phyloP scores from a whole-genome alignment of 2,329 filamentous ascomycete genomes.

The Pseudogymnoascus sp. region DNA sequence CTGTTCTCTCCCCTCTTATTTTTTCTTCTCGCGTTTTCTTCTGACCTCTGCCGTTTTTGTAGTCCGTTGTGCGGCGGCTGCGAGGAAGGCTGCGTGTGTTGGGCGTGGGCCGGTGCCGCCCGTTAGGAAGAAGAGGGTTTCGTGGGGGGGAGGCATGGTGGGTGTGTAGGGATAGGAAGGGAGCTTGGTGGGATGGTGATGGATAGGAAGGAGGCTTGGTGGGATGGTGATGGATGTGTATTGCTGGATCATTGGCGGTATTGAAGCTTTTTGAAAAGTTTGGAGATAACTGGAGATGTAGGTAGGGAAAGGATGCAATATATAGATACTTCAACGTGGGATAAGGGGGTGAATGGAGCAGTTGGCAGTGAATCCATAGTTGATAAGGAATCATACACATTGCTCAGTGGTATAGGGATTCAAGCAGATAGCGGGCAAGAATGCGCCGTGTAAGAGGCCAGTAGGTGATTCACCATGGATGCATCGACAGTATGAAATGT shows the following conservation, averaged over 20 bases:
- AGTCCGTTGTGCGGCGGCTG: not conserved
- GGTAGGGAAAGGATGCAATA: not conserved
- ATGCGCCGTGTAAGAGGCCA: not conserved
- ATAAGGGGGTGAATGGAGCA: not conserved
- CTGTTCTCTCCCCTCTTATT: no score
- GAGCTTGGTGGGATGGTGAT: not conserved
- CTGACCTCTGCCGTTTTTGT: not conserved
- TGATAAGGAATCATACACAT: not conserved
- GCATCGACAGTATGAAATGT: not conserved
- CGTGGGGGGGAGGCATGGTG: not conserved
- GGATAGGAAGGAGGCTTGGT: not conserved
- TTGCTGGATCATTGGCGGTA: not conserved
- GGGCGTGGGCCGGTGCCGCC: not conserved
- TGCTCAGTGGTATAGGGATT: not conserved
- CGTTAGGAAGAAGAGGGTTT: not conserved
- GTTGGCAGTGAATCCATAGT: not conserved
- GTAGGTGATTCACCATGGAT: no score
- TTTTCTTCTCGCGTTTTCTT: not conserved
- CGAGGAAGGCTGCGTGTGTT: not conserved
- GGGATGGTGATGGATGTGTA: not conserved
- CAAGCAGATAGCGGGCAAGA: not conserved
- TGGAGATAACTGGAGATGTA: not conserved
- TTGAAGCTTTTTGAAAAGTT: not conserved
- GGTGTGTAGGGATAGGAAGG: not conserved
- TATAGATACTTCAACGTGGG: not conserved